Base-by-base conservation (phyloP, 2,329 filamentous ascomycete genomes). In the Chaetomiaceae sp. region DNA sequence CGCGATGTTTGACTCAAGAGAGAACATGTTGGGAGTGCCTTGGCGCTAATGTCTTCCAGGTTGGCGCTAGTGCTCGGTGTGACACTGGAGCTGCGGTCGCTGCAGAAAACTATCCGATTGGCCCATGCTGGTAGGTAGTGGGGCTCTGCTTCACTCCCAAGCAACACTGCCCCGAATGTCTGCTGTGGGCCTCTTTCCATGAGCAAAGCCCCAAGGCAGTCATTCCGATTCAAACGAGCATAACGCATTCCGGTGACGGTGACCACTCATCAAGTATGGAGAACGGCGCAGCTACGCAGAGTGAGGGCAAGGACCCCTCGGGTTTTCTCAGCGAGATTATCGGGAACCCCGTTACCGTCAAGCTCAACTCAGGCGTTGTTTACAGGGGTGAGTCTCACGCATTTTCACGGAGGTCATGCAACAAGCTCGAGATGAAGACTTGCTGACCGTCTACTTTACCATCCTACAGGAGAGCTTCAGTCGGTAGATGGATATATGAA, bases 401-500 rank as follows among this genome's bases (percentile, higher is more conserved):
- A n/a, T 31, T 44, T 31, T 14, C 16, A 5, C 14, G 12, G 6
- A 14, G 31, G 9, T 31, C 7, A 21, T 12, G 23, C 2, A 2
- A 5, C 34, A 7, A 23, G 25, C 25, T 14, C 7, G 40, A 30
- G 4, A 37, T 38, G 52, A 41, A 10, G 8, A 3, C n/a, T 13
- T 41, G 14, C 48, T 56, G 23, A 55, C 51, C 35, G 4, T 9
- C 1, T 17, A 8, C 12, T 23, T 20, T 37, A n/a, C 9, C 4
- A 1, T 17, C 10, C 1, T 10, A 9, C 56, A 96, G 92, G 93
- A 61, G 90, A 96, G 68, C 79, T 97, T 33, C 91, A 97, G 68
- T 96, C 91, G 0, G 92, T 99, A 44, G 93, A 99, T 69, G 93
- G 93, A 46, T 99, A 97, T 73, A 99, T 99, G 93, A 99, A 99